Percentiles rank a stretch among this genome's conserved stretches.
Conservation (phyloP, 305 asterid genomes). For the Coffea humblotiana region DNA sequence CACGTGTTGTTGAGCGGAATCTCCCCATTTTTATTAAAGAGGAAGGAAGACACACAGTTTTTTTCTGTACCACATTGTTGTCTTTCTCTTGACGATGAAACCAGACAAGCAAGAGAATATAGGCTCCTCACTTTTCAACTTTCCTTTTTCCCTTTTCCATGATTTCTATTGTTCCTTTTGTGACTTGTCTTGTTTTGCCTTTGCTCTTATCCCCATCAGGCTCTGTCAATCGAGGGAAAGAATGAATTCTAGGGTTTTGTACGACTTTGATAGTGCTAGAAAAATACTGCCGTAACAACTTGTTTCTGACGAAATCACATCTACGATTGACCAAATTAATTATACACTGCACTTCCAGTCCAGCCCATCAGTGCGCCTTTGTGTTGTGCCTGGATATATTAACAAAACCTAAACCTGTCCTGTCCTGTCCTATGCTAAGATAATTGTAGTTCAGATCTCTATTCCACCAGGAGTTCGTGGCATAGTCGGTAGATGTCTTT, state of each 20-base stretch:
- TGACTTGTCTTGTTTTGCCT: conserved; percentile 18
- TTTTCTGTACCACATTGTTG: background rate
- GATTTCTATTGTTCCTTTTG: conserved; percentile 2
- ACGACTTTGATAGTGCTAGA: background rate
- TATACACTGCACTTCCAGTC: background rate
- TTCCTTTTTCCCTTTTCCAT: background rate
- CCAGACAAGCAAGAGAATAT: conserved; percentile 16
- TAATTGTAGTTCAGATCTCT: background rate
- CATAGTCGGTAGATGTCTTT: conserved; percentile 17
- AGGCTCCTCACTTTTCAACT: conserved; percentile 5
- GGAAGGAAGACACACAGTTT: background rate
- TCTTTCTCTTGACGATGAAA: background rate
- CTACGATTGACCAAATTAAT: background rate
- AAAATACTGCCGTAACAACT: background rate
- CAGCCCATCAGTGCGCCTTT: background rate
- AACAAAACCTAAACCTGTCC: background rate
- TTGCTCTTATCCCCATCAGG: conserved; percentile 2
- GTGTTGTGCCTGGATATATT: conserved; percentile 4
- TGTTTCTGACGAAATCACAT: background rate
- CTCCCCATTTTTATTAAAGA: background rate
- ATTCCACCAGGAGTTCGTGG: background rate
- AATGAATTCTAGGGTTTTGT: background rate
- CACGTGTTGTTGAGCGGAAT: background rate
- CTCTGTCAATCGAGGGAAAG: background rate
- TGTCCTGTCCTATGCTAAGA: background rate